A percentile compares a stretch with the other conserved stretches of the same genome.
phyloP scores from a whole-genome alignment of 345 rosid species.

The sweet orange (Citrus sinensis) region DVS_A1.0 CM039169.1:28837501-28838000 shows the following conservation, averaged over 20 bases:
- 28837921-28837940: neutral
- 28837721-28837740: neutral
- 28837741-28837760: neutral
- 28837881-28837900: neutral
- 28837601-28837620: constrained; percentile 84
- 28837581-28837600: constrained; percentile 77
- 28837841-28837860: neutral
- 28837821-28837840: neutral
- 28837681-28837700: constrained; percentile 1
- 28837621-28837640: constrained; percentile 76
- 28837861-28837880: neutral
- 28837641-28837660: constrained; percentile 84
- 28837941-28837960: neutral
- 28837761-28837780: neutral
- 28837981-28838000: neutral
- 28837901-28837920: neutral
- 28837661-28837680: constrained; percentile 46
- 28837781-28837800: neutral
- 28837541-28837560: constrained; percentile 86
- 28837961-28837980: neutral
- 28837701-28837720: constrained; percentile 1
- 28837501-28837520: constrained; percentile 47
- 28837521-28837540: constrained; percentile 80
- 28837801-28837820: neutral
- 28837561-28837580: constrained; percentile 85